Base-by-base conservation (phyloP, 1,139 yeast genomes). In the Candida anutae region DNA sequence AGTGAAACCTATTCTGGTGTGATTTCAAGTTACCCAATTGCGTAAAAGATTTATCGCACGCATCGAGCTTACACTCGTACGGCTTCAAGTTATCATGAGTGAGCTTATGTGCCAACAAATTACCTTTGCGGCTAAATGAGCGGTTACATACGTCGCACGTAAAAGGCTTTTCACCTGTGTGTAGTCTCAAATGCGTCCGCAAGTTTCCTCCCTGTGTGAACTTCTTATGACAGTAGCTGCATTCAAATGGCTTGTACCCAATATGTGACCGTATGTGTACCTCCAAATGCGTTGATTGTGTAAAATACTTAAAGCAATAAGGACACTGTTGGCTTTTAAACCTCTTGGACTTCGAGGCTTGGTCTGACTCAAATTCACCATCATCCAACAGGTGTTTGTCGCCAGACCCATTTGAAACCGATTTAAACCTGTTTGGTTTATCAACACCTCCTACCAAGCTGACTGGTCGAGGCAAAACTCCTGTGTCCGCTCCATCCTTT, bases 151-250 rank as follows among this genome's bases (percentile, higher is more conserved):
- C 57, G 17, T 76, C 78, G 55, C 95, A 85, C 24, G 70, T 63
- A 43, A 80, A 84, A 4, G 95, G 95, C 48, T 81, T 81, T 43
- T 84, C 95, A 16, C 96, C 96, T 2, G 95, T 87, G 47, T 88
- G 96, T 15, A 87, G 63, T 37, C 96, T 64, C 41, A 79, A 62
- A 58, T 88, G 97, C 2, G 95, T 85, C 38, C 94, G 69, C 45
- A 88, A 61, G 52, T 88, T 90, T 11, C 96, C 95, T 38, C 94
- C 94, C 50, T 88, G 97, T 1, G 94, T 82, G 45, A 88, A 88
- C 33, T 80, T 61, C 53, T 85, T 85, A 32, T 75, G 80, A 53
- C 93, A 88, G 46, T 65, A 82, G 5, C 66, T 62, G 51, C 97
- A 88, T 48, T 73, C 78, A 53, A 77, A 85, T 8, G 93, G 93